Evolutionary conservation across 768 basidiomycete genomes (phyloP).

Genomic region (Tephrocybe sp.): DNA sequence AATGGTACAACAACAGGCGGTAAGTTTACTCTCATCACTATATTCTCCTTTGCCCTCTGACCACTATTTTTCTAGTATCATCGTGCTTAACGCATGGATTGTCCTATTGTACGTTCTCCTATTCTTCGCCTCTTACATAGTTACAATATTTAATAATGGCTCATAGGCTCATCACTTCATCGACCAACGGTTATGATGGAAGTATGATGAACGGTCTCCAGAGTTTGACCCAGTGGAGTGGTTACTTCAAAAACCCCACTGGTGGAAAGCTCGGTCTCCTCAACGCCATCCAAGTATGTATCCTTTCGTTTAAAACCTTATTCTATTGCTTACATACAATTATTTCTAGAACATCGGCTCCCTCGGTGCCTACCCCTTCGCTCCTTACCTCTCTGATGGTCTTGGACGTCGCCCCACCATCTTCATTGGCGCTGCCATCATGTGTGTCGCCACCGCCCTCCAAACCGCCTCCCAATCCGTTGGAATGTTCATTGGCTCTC

Average conservation of each 20-base stretch:
- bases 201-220: constrained; percentile 84
- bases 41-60: not conserved
- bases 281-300: constrained; percentile 69
- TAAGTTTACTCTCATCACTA: constrained; percentile 19
- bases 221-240: constrained; percentile 60
- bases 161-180: constrained; percentile 68
- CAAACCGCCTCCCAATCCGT: constrained; percentile 74
- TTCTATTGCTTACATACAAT: not conserved
- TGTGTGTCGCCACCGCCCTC: constrained; percentile 65
- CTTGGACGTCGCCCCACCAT: constrained; percentile 68
- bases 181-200: constrained; percentile 75
- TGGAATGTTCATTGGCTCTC: constrained; percentile 80
- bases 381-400: constrained; percentile 71
- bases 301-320: not conserved
- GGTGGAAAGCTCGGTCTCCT: constrained; percentile 63
- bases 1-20: constrained; percentile 80
- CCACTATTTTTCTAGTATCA: constrained; percentile 40
- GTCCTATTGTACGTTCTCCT: constrained; percentile 50
- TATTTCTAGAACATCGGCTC: constrained; percentile 61
- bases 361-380: constrained; percentile 67
- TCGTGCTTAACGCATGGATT: constrained; percentile 69
- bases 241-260: constrained; percentile 59
- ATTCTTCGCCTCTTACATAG: not conserved
- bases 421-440: constrained; percentile 69
- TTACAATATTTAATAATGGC: not conserved